Evolutionary conservation across 164 flowering plant species (phyloP), one percentile per base, ranked within the genome.

Genomic region (Chloranthus sessilifolius): DNA sequence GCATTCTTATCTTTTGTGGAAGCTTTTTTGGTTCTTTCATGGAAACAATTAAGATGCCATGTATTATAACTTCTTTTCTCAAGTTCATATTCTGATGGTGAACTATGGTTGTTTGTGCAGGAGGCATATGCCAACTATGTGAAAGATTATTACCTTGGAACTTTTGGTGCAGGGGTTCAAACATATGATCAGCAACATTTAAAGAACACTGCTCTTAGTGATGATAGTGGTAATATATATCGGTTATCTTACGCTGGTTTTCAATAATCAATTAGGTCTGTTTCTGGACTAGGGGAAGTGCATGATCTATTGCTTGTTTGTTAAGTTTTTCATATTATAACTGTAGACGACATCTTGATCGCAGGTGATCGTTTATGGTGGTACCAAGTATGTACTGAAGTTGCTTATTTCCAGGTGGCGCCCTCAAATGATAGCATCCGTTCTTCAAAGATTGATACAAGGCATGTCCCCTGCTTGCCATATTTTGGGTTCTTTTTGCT

Each of bases 311-410:
- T n/a, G n/a, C n/a, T n/a, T n/a, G n/a, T n/a, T n/a, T n/a, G n/a
- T n/a, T n/a, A n/a, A n/a, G n/a, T n/a, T n/a, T n/a, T n/a, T n/a
- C n/a, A n/a, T n/a, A n/a, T n/a, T 11, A 23, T 24, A 12, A 38
- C n/a, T 38, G 19, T 15, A 15, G 5, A 38, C 42, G 6, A 12
- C 20, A 15, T 14, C 12, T 47, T 35, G 31, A n/a, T 50, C 31
- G 41, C 62, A 58, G 62, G 55, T 60, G 79, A 64, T 56, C 76
- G 99, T 40, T 59, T 88, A 47, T 88, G 99, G 99, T 92, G 95
- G 97, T 92, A 87, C 71, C 99, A 92, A 74, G 97, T 92, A 59
- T 92, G 99, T 44, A 88, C 89, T 7, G 97, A 92, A 74, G 95
- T 92, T 64, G 99, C 99, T 43, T 88, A 79, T 79, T 92, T 92